A percentile compares a stretch with the other conserved stretches of the same genome.
phyloP scores from a whole-genome alignment of 73 alveolate species.

The Paramecium tetraurelia region DNA sequence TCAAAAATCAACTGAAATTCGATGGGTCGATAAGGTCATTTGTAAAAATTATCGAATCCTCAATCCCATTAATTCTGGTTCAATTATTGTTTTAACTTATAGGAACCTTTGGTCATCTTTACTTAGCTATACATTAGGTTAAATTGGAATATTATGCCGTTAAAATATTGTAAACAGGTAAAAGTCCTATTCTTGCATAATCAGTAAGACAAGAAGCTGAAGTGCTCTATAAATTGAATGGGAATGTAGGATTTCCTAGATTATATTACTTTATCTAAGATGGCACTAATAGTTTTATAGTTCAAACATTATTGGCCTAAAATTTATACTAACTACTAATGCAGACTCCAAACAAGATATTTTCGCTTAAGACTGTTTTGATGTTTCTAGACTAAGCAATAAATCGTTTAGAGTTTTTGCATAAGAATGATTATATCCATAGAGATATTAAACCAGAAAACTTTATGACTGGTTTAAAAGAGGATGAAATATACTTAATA shows the following conservation, averaged over 20 bases:
- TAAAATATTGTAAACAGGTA: conserved; percentile 27
- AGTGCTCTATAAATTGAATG: conserved; percentile 38
- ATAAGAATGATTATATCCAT: conserved; percentile 71
- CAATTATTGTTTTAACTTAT: background rate
- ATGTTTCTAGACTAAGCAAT: conserved; percentile 77
- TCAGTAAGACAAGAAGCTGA: conserved; percentile 25
- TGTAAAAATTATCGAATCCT: conserved; percentile 34
- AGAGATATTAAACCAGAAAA: conserved; percentile 88
- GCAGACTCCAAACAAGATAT: conserved; percentile 62
- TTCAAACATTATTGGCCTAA: conserved; percentile 68
- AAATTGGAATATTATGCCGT: conserved; percentile 27
- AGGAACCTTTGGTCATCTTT: conserved; percentile 29
- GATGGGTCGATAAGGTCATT: conserved; percentile 15
- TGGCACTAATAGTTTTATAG: conserved; percentile 3
- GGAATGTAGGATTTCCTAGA: conserved; percentile 45
- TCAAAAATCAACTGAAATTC: background rate
- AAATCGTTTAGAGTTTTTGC: conserved; percentile 68
- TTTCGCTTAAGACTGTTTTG: conserved; percentile 76
- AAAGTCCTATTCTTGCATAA: background rate
- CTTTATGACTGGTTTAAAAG: conserved; percentile 71
- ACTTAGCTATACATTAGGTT: conserved; percentile 31
- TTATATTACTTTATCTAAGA: conserved; percentile 6
- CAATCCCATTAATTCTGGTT: background rate
- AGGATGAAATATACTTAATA: conserved; percentile 44
- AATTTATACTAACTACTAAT: conserved; percentile 74